These are phyloP conservation scores for Naegleria gruberi DNA, from an alignment of 208 protist species.

Conservation along the genomic window DNA sequence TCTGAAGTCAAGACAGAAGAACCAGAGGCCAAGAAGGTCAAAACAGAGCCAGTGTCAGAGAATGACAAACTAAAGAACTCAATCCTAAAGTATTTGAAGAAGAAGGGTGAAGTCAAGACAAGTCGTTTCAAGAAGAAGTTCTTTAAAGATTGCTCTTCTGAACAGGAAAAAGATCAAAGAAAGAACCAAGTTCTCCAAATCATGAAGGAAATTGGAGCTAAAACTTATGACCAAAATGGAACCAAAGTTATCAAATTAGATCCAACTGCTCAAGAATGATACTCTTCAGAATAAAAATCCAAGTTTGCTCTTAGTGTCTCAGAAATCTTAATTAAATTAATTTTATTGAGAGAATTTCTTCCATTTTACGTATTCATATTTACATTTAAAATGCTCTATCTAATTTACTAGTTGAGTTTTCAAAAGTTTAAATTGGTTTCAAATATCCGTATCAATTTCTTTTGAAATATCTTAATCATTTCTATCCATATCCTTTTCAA, in stretches of 20 bases:
- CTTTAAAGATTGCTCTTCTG: not conserved
- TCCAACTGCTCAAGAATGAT: not conserved
- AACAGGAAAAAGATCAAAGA: not conserved
- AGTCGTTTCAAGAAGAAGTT: not conserved
- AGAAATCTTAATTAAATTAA: too few relatives aligned
- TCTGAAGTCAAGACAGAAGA: too few relatives aligned
- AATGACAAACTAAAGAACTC: not conserved
- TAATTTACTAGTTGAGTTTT: too few relatives aligned
- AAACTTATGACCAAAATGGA: not conserved
- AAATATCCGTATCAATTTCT: too few relatives aligned
- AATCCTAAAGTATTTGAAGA: not conserved
- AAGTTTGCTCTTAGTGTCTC: too few relatives aligned
- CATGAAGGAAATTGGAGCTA: not conserved
- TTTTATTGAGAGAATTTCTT: too few relatives aligned
- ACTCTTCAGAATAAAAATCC: too few relatives aligned
- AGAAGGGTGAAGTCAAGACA: not conserved
- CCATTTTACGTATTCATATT: too few relatives aligned
- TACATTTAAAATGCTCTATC: too few relatives aligned
- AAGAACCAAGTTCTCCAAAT: not conserved
- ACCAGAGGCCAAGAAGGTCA: not conserved
- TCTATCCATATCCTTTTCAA: not conserved
- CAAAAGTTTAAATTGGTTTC: too few relatives aligned
- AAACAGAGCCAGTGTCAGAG: not conserved
- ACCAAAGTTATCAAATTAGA: not conserved
- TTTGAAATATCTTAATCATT: too few relatives aligned